Evolutionary conservation across 495 filamentous ascomycete species (phyloP).

Genomic region (Pyronema omphalodes): DNA sequence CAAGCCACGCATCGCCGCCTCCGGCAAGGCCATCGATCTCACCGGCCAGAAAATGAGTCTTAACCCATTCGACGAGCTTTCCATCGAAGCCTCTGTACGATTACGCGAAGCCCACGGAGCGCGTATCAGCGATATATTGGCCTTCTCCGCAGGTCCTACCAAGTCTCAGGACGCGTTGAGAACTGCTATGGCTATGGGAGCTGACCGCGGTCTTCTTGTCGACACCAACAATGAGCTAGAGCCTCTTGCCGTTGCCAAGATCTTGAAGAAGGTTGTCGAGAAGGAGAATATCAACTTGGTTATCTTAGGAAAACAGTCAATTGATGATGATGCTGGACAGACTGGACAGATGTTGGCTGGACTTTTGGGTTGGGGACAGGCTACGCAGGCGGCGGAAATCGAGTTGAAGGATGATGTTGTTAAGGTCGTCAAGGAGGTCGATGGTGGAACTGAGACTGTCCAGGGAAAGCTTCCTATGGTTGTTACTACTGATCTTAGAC

Average conservation of each 20-base stretch:
- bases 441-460: conserved; percentile 86
- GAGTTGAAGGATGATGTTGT: conserved; percentile 44
- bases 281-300: conserved; percentile 77
- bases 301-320: conserved; percentile 88
- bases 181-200: conserved; percentile 97
- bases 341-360: conserved; percentile 97
- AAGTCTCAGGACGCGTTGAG: conserved; percentile 76
- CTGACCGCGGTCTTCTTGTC: conserved; percentile 76
- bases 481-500: conserved; percentile 80
- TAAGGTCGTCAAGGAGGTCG: conserved; percentile 74
- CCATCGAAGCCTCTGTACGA: conserved; percentile 84
- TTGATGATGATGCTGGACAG: conserved; percentile 90
- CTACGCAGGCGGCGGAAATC: conserved; percentile 76
- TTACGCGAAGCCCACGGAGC: conserved; percentile 59
- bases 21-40: conserved; percentile 84
- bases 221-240: conserved; percentile 54
- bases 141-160: conserved; percentile 66
- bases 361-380: conserved; percentile 77
- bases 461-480: conserved; percentile 68
- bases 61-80: conserved; percentile 98
- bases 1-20: conserved; percentile 94
- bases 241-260: conserved; percentile 77
- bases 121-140: conserved; percentile 72
- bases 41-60: conserved; percentile 85
- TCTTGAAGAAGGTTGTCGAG: conserved; percentile 58